A percentile compares a stretch with the other conserved stretches of the same genome.
These are phyloP conservation scores for Staphylotrichum longicolle DNA, from an alignment of 495 filamentous ascomycete species.

Conservation along the genomic window DNA sequence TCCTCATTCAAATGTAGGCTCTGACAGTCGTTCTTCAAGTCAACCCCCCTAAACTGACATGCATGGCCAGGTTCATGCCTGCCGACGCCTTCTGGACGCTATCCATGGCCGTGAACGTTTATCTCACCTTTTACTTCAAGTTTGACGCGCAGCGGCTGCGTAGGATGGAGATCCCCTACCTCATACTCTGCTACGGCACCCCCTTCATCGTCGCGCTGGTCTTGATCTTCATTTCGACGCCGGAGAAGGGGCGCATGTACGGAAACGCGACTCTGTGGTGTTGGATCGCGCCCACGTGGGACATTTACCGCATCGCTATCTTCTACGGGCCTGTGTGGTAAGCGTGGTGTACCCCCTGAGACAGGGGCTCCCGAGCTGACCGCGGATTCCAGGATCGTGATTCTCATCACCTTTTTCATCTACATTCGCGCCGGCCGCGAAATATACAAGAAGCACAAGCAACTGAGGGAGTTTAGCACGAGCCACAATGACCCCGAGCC, in stretches of 20 bases:
- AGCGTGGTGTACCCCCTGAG: conserved; percentile 17
- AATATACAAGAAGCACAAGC: conserved; percentile 59
- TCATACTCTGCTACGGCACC: conserved; percentile 70
- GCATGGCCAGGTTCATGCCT: conserved; percentile 63
- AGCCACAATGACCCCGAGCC: conserved; percentile 18
- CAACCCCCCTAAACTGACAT: not conserved
- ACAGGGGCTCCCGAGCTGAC: not conserved
- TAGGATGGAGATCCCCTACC: conserved; percentile 68
- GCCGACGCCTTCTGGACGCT: conserved; percentile 79
- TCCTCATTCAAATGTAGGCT: conserved; percentile 65
- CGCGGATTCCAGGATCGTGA: conserved; percentile 50
- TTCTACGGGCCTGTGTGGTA: conserved; percentile 88
- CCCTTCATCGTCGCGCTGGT: conserved; percentile 67
- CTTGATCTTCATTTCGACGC: conserved; percentile 61
- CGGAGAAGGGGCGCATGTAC: conserved; percentile 57
- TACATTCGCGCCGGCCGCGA: conserved; percentile 70
- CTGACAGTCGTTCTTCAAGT: conserved; percentile 20
- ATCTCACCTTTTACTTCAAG: conserved; percentile 78
- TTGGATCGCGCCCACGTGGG: conserved; percentile 67
- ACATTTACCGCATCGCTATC: conserved; percentile 67
- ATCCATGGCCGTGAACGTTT: conserved; percentile 86
- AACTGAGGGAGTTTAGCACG: conserved; percentile 43
- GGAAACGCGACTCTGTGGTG: conserved; percentile 84
- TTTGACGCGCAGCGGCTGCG: conserved; percentile 66
- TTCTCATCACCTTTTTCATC: conserved; percentile 67